Evolutionary conservation across 371 early-diverging fungal species (phyloP), one percentile per base, ranked within the genome.

Genomic region (Phascolomyces articulosus): DNA sequence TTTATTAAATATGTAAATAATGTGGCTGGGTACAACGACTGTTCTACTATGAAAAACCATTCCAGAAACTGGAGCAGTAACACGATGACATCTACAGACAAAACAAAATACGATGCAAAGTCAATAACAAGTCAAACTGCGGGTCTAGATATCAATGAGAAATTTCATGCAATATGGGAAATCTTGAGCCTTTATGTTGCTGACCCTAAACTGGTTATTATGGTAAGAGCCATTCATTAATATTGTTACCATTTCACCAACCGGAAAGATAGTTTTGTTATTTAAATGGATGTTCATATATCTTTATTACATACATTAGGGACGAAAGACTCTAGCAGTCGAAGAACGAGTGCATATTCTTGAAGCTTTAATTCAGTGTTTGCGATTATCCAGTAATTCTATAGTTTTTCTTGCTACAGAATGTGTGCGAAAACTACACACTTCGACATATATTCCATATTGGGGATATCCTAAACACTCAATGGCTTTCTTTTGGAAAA

Each of bases 401-500:
- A 47, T 59, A 9, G 24, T 27, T 9, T 18, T 8, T 10, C 44
- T n/a, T 15, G 91, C 92, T 0, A 88, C 87, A 0, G 85, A 90
- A 48, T 84, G 88, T 21, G 67, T 94, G 40, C 79, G 80, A 26
- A 82, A 83, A 58, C 73, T 90, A 13, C 85, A 88, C 62, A 68
- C 80, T 1, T 68, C 80, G 0, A 70, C 73, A 4, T 78, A 82
- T 54, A 87, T 88, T 56, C 70, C 78, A 48, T 60, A 73, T 27
- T 89, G 89, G 90, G 87, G 87, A 2, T 75, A 78, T 15, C 62
- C 78, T 8, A 74, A 69, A 4, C 68, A 61, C 28, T 68, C 79
- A 63, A 88, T 87, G 83, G 71, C 77, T 15, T 72, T 82, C 7
- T 90, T 86, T 67, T 90, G 90, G 90, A 80, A 74, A 24, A 73